Evolutionary conservation across 2,329 filamentous ascomycete species (phyloP).

Genomic region (Stachybotrys elegans): DNA sequence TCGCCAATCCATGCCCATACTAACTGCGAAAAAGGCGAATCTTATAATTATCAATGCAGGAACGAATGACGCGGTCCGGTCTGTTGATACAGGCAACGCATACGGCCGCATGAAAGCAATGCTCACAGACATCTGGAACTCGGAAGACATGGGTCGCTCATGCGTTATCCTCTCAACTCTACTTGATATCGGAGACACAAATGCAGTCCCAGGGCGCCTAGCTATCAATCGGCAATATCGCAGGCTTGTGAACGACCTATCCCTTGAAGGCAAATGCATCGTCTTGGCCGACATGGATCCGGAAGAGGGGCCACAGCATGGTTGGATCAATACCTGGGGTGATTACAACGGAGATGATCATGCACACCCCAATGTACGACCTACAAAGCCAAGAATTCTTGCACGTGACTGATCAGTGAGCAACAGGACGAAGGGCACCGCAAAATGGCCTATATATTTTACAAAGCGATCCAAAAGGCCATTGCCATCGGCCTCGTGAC

Average conservation of each 20-base stretch:
- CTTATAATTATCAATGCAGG: slow-evolving; percentile 17
- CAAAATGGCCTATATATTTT: neutral
- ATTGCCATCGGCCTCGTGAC: slow-evolving; percentile 3
- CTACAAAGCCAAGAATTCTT: no score
- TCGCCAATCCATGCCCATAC: no score
- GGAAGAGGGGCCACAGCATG: neutral
- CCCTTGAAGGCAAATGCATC: neutral
- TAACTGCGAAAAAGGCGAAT: slow-evolving; percentile 9
- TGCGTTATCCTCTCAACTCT: neutral
- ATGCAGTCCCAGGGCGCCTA: neutral
- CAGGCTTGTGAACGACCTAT: neutral
- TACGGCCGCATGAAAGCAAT: slow-evolving; percentile 10
- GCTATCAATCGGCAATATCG: neutral
- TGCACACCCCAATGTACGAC: neutral
- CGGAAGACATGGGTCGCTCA: neutral
- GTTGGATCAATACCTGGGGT: neutral
- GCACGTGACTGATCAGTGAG: no score
- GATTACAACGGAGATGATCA: neutral
- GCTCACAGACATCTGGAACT: neutral
- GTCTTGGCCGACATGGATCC: neutral
- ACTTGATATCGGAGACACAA: neutral
- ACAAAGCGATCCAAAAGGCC: neutral
- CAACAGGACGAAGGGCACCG: neutral
- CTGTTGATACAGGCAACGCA: slow-evolving; percentile 4
- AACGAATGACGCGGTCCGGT: slow-evolving; percentile 13